phyloP scores from a whole-genome alignment of 768 basidiomycete genomes.

The Boletus sp. region DNA sequence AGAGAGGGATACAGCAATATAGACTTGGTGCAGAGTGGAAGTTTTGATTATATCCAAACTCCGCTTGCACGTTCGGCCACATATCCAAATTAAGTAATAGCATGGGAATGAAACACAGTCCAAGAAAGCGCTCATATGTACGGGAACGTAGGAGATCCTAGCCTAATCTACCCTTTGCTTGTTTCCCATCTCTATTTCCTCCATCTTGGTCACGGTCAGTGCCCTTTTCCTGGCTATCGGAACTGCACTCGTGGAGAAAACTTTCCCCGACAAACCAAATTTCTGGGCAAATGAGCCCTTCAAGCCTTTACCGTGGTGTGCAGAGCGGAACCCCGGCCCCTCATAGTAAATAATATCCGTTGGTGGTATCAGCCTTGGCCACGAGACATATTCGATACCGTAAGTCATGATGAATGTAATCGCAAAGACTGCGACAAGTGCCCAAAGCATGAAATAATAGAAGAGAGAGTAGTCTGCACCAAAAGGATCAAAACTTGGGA shows the following conservation, averaged over 20 bases:
- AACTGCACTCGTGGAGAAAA: slow-evolving; percentile 39
- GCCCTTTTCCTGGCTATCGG: slow-evolving; percentile 38
- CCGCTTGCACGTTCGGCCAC: slow-evolving; percentile 19
- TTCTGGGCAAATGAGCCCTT: slow-evolving; percentile 35
- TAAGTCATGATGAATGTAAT: slow-evolving; percentile 74
- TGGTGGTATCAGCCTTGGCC: slow-evolving; percentile 85
- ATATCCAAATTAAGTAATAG: slow-evolving; percentile 10
- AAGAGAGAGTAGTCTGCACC: slow-evolving; percentile 74
- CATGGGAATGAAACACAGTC: not conserved
- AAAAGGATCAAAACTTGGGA: not conserved
- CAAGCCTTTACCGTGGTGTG: slow-evolving; percentile 73
- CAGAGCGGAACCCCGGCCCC: slow-evolving; percentile 85
- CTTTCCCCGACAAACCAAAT: slow-evolving; percentile 35
- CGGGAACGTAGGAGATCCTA: not conserved
- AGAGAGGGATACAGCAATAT: slow-evolving; percentile 7
- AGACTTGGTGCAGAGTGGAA: slow-evolving; percentile 5
- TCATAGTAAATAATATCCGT: slow-evolving; percentile 80
- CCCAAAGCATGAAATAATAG: slow-evolving; percentile 85
- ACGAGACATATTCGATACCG: slow-evolving; percentile 93
- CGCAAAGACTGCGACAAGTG: slow-evolving; percentile 58
- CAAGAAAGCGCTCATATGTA: not conserved
- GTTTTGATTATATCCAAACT: slow-evolving; percentile 30
- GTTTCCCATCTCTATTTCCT: slow-evolving; percentile 80
- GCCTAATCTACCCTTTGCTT: slow-evolving; percentile 74
- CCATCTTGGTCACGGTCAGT: slow-evolving; percentile 39